Evolutionary conservation across 208 protist species (phyloP).

Genomic region (Leptomonas seymouri): DNA sequence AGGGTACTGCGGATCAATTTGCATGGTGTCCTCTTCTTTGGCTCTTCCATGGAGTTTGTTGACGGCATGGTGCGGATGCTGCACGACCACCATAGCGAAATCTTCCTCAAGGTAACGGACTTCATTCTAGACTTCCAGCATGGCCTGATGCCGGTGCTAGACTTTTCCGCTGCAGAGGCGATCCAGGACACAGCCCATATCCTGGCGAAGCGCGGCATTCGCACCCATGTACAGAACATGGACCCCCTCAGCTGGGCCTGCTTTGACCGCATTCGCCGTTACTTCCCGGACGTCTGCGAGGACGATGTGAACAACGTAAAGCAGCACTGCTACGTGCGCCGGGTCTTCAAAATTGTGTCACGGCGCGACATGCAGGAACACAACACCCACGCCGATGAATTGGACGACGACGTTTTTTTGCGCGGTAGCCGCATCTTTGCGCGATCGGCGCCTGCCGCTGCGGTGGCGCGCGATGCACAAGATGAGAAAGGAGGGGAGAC

Average conservation of each 20-base stretch:
- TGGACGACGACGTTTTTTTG: conserved; percentile 52
- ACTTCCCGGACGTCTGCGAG: conserved; percentile 44
- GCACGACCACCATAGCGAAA: conserved; percentile 48
- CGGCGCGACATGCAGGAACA: neutral
- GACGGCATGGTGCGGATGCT: conserved; percentile 52
- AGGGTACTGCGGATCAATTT: conserved; percentile 53
- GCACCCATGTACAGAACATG: conserved; percentile 63
- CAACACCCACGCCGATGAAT: conserved; percentile 18
- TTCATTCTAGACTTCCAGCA: conserved; percentile 63
- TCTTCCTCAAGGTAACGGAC: conserved; percentile 60
- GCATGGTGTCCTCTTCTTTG: conserved; percentile 57
- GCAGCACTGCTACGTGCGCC: conserved; percentile 51
- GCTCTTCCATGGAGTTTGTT: conserved; percentile 60
- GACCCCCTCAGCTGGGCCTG: conserved; percentile 47
- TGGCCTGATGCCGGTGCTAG: conserved; percentile 53
- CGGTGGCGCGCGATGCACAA: neutral
- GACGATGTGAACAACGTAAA: conserved; percentile 58
- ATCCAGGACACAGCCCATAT: conserved; percentile 47
- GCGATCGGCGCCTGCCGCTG: conserved; percentile 9
- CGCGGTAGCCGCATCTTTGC: conserved; percentile 36
- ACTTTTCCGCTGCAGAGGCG: conserved; percentile 57
- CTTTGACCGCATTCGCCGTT: conserved; percentile 51
- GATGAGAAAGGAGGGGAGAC: neutral
- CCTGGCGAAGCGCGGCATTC: conserved; percentile 46
- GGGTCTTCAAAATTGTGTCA: conserved; percentile 36